Percentiles rank a stretch among this genome's conserved stretches.
Conservation (phyloP, 164 flowering plant genomes). For the Saururus chinensis region DNA sequence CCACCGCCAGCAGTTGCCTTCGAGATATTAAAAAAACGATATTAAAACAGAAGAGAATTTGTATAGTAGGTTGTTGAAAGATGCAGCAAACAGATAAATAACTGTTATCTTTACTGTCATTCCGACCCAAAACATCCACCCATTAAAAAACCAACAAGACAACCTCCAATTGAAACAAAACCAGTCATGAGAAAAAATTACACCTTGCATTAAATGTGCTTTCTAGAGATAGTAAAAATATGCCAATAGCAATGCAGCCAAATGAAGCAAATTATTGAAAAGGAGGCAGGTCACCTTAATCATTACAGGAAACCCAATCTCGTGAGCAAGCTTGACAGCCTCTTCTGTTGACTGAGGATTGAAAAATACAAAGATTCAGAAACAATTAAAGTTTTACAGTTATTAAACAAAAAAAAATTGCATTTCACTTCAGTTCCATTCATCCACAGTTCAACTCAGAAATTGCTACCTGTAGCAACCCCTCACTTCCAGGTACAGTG, state of each 20-base stretch:
- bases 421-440: not conserved
- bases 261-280: too few species aligned
- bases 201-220: not conserved
- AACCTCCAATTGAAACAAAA: not conserved
- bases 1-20: conserved; percentile 99
- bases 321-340: conserved; percentile 69
- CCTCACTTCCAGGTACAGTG: conserved; percentile 98
- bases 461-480: conserved; percentile 62
- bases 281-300: not conserved
- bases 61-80: not conserved
- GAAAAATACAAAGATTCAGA: conserved; percentile 4
- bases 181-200: too few species aligned
- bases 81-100: too few species aligned
- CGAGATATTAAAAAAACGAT: conserved; percentile 6
- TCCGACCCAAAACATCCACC: not conserved
- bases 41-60: not conserved
- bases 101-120: too few species aligned
- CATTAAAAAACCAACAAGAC: too few species aligned
- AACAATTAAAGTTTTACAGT: not conserved
- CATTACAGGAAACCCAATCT: conserved; percentile 68
- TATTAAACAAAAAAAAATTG: not conserved
- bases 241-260: not conserved
- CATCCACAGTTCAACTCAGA: not conserved
- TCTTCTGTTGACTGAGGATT: conserved; percentile 77
- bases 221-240: not conserved